phyloP scores from a whole-genome alignment of 2,329 filamentous ascomycete species.

The Exophiala aquamarina region DNA sequence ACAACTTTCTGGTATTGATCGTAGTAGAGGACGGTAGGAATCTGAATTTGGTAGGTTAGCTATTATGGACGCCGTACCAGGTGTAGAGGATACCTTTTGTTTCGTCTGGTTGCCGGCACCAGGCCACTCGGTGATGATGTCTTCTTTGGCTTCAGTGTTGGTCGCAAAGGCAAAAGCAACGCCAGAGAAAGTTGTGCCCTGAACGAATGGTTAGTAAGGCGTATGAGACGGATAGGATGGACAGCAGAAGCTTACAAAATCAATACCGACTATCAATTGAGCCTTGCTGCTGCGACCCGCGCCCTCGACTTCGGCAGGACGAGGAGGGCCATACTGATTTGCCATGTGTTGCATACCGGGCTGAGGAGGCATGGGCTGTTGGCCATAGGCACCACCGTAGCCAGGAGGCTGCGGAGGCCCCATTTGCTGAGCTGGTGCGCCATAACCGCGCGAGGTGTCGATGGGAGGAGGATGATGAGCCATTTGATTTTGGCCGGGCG shows the following conservation, averaged over 20 bases:
- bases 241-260: constrained; percentile 70
- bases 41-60: constrained; percentile 54
- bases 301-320: constrained; percentile 72
- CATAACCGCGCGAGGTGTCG: constrained; percentile 54
- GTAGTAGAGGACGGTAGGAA: constrained; percentile 98
- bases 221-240: not conserved
- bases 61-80: not conserved
- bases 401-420: constrained; percentile 42
- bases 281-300: constrained; percentile 86
- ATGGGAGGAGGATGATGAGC: constrained; percentile 52
- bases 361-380: constrained; percentile 18
- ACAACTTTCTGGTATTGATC: constrained; percentile 99
- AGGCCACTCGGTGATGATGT: constrained; percentile 99
- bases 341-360: constrained; percentile 30
- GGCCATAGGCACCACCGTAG: constrained; percentile 39
- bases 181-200: constrained; percentile 97
- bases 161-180: constrained; percentile 92
- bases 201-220: constrained; percentile 13
- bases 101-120: constrained; percentile 97
- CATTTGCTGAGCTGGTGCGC: constrained; percentile 43
- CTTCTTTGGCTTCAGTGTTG: constrained; percentile 95
- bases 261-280: constrained; percentile 96
- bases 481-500: constrained; percentile 41
- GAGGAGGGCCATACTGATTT: constrained; percentile 31
- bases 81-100: constrained; percentile 71